Conservation (phyloP, 139 green algal genomes). For the Haematococcus sp. region DNA sequence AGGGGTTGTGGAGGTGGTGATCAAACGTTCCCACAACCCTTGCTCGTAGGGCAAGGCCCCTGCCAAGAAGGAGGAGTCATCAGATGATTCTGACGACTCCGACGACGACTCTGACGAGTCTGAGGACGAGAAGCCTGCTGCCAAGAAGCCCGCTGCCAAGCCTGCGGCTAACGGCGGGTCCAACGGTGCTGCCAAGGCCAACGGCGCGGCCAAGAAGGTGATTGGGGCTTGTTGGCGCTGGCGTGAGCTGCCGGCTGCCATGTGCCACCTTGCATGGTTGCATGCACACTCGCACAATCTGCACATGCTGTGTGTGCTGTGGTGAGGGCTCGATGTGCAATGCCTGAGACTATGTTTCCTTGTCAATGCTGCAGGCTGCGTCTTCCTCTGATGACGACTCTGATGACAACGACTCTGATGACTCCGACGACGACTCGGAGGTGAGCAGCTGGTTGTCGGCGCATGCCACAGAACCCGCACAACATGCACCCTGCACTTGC, state of each 20-base stretch:
- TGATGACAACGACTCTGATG: constrained; percentile 17
- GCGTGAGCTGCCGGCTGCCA: not conserved
- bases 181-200: not conserved
- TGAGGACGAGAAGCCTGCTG: constrained; percentile 25
- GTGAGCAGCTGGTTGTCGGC: too few species aligned
- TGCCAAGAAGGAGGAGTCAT: constrained; percentile 23
- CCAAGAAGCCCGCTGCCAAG: constrained; percentile 19
- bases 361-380: too few species aligned
- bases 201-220: constrained; percentile 21
- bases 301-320: too few species aligned
- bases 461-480: too few species aligned
- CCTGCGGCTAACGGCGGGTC: not conserved
- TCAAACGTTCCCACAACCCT: not conserved
- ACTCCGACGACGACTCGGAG: constrained; percentile 1
- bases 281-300: too few species aligned
- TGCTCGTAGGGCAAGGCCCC: constrained; percentile 12
- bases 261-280: too few species aligned
- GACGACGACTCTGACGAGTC: constrained; percentile 17
- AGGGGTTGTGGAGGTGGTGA: too few species aligned
- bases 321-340: too few species aligned
- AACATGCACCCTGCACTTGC: too few species aligned
- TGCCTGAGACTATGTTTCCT: too few species aligned
- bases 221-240: not conserved
- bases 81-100: constrained; percentile 20
- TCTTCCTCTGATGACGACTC: constrained; percentile 8